Evolutionary conservation across 75 land plant species (phyloP).

Genomic region (Adiantum capillusveneris): DNA sequence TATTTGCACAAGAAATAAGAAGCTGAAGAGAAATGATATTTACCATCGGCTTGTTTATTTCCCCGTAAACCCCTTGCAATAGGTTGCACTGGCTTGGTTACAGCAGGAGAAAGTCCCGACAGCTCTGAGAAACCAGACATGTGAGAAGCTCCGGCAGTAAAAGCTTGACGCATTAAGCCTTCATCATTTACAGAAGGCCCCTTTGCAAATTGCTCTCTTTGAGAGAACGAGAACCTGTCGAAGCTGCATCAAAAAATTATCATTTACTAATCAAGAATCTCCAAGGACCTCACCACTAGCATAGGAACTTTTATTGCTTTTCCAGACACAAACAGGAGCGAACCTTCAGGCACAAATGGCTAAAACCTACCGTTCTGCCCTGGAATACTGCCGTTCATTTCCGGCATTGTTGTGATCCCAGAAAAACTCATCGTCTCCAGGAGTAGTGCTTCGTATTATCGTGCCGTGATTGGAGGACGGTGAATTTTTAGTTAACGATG

Average conservation of each 20-base stretch:
- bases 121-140: conserved; percentile 15
- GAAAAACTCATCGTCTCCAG: conserved; percentile 27
- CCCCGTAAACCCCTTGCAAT: conserved; percentile 11
- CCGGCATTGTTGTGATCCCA: conserved; percentile 22
- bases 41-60: neutral
- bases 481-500: conserved; percentile 9
- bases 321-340: too few relatives aligned
- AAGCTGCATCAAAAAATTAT: too few relatives aligned
- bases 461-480: neutral
- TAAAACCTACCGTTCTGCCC: neutral
- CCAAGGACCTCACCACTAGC: too few relatives aligned
- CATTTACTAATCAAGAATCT: too few relatives aligned
- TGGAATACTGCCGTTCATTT: neutral
- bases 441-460: conserved; percentile 8
- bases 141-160: conserved; percentile 1
- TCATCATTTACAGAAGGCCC: conserved; percentile 8
- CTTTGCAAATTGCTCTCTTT: neutral
- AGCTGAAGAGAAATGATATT: neutral
- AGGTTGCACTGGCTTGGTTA: conserved; percentile 8
- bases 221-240: too few relatives aligned
- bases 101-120: conserved; percentile 9
- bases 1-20: neutral
- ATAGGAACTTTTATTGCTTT: too few relatives aligned
- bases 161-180: conserved; percentile 1
- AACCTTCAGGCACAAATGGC: neutral